Conservation (phyloP, 306 rosid species). For the Calophaca sinica region DNA sequence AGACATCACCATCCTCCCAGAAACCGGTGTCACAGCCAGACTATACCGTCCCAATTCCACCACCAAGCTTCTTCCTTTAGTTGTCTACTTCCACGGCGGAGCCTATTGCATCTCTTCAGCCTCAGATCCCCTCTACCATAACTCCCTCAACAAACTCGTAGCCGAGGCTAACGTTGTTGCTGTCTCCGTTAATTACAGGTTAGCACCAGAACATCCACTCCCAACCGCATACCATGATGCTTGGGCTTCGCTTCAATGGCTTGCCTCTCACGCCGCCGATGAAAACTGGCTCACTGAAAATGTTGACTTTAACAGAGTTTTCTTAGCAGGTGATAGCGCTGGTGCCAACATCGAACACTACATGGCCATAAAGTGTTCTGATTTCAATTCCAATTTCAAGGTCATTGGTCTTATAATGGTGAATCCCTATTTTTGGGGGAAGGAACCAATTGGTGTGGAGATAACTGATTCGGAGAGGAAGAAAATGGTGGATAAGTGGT, state of each 20-base stretch:
- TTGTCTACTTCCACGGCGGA: slow-evolving; percentile 83
- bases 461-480: slow-evolving; percentile 52
- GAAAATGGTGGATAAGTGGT: slow-evolving; percentile 82
- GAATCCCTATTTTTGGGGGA: slow-evolving; percentile 91
- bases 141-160: slow-evolving; percentile 67
- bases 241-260: slow-evolving; percentile 77
- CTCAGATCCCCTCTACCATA: slow-evolving; percentile 76
- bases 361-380: slow-evolving; percentile 51
- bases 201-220: slow-evolving; percentile 84
- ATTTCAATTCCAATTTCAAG: slow-evolving; percentile 36
- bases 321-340: slow-evolving; percentile 82
- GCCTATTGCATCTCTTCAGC: slow-evolving; percentile 72
- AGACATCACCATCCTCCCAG: slow-evolving; percentile 63
- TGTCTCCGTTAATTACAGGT: slow-evolving; percentile 69
- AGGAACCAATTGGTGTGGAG: slow-evolving; percentile 69
- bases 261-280: slow-evolving; percentile 45
- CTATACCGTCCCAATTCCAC: slow-evolving; percentile 56
- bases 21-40: slow-evolving; percentile 70
- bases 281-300: slow-evolving; percentile 64
- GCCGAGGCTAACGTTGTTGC: slow-evolving; percentile 61
- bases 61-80: slow-evolving; percentile 57
- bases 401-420: slow-evolving; percentile 61
- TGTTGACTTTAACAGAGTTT: slow-evolving; percentile 60
- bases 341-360: slow-evolving; percentile 82
- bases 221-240: slow-evolving; percentile 74